Conservation (phyloP, 768 basidiomycete genomes). For the Dioszegia aurantiaca region DNA sequence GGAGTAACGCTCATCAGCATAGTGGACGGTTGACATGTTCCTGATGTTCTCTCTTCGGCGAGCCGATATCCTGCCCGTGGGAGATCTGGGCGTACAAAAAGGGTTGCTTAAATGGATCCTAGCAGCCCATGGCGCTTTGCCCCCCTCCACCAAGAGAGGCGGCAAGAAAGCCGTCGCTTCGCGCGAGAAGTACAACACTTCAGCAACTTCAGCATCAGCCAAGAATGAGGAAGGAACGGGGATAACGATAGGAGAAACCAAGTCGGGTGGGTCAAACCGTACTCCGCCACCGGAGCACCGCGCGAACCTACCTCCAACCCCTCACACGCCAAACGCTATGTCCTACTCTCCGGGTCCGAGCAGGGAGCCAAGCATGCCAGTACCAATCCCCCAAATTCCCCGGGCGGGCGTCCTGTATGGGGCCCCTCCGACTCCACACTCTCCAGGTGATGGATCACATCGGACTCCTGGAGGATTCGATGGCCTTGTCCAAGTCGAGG, state of each 20-base stretch:
- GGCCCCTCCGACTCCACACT: background rate
- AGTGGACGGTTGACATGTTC: conserved; percentile 78
- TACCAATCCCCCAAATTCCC: too few species aligned
- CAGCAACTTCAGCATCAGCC: too few species aligned
- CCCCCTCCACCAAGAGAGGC: conserved; percentile 10
- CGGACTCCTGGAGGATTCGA: conserved; percentile 25
- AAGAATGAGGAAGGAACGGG: too few species aligned
- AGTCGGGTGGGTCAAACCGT: background rate
- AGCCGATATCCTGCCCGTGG: conserved; percentile 74
- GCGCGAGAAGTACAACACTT: conserved; percentile 15
- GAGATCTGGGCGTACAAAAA: conserved; percentile 75
- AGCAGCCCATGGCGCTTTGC: conserved; percentile 40
- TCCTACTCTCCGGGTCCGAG: too few species aligned
- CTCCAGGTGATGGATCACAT: too few species aligned
- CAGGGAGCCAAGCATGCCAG: too few species aligned
- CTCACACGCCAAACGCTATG: conserved; percentile 15
- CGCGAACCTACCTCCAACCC: conserved; percentile 22
- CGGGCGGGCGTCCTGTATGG: background rate
- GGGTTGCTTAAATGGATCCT: conserved; percentile 51
- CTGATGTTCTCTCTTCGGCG: conserved; percentile 81
- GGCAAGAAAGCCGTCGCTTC: conserved; percentile 15
- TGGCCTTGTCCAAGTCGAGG: conserved; percentile 16
- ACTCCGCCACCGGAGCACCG: too few species aligned
- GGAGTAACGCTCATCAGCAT: background rate
- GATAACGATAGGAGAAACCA: conserved; percentile 1